These are phyloP conservation scores for Aspergillus sp. DNA, from an alignment of 2,329 filamentous ascomycete genomes.

Conservation along the genomic window DNA sequence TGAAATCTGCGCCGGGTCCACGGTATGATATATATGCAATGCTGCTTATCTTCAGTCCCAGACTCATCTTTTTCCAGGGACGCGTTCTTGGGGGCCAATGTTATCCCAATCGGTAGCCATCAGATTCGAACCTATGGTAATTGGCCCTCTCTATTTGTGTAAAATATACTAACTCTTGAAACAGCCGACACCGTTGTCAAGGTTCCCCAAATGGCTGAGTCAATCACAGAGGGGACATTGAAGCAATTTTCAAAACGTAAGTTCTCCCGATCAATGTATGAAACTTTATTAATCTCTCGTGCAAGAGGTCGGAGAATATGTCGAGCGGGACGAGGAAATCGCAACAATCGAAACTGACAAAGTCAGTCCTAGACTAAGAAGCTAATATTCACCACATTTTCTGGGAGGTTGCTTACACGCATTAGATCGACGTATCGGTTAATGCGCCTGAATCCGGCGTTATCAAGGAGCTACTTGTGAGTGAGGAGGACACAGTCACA, in stretches of 20 bases:
- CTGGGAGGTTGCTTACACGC: conserved; percentile 5
- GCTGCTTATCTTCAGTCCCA: not conserved
- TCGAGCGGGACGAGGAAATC: conserved; percentile 95
- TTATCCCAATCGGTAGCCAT: conserved; percentile 26
- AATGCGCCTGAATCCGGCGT: conserved; percentile 89
- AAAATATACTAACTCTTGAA: conserved; percentile 13
- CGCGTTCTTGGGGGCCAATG: conserved; percentile 22
- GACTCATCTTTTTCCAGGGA: conserved; percentile 2
- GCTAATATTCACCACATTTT: not conserved
- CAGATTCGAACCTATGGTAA: conserved; percentile 41
- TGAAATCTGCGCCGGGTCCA: conserved; percentile 23
- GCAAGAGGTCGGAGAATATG: conserved; percentile 79
- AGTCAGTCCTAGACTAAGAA: conserved; percentile 50
- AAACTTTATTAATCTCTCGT: not conserved
- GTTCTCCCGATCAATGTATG: conserved; percentile 16
- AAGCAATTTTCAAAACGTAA: conserved; percentile 88
- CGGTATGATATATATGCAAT: conserved; percentile 22
- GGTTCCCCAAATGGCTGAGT: conserved; percentile 97
- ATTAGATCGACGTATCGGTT: conserved; percentile 90
- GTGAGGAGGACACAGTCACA: conserved; percentile 91
- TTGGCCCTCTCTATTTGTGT: not conserved
- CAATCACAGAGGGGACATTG: conserved; percentile 93
- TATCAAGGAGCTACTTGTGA: conserved; percentile 87
- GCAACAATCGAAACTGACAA: conserved; percentile 99
- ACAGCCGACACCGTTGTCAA: conserved; percentile 80